Evolutionary conservation across 2,329 filamentous ascomycete genomes (phyloP).

Genomic region (Monilinia polystroma): DNA sequence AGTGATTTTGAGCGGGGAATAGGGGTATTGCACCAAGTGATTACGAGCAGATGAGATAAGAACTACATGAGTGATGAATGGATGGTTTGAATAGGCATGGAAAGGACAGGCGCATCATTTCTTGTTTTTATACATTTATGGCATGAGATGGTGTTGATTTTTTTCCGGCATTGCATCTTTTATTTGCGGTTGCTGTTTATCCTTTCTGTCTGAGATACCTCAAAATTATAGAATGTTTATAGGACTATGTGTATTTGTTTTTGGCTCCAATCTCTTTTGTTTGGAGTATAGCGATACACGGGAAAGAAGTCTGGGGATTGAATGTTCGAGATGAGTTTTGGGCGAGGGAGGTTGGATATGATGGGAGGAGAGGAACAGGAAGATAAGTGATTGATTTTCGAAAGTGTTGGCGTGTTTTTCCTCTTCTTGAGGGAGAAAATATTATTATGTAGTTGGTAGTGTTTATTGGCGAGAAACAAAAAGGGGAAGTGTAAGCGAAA

Average conservation of each 20-base stretch:
- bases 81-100: slow-evolving; percentile 7
- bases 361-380: background rate
- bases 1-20: background rate
- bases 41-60: slow-evolving; percentile 18
- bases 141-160: slow-evolving; percentile 12
- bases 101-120: slow-evolving; percentile 16
- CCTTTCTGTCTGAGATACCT: background rate
- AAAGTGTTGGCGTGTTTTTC: background rate
- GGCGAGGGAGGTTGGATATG: background rate
- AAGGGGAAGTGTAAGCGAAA: background rate
- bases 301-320: background rate
- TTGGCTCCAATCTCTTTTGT: slow-evolving; percentile 4
- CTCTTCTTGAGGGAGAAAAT: no score
- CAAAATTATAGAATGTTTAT: slow-evolving; percentile 17
- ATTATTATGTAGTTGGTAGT: background rate
- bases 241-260: slow-evolving; percentile 17
- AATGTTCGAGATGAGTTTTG: background rate
- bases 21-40: slow-evolving; percentile 2
- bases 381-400: background rate
- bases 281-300: slow-evolving; percentile 9
- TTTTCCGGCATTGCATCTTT: slow-evolving; percentile 4
- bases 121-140: slow-evolving; percentile 12
- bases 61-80: slow-evolving; percentile 6
- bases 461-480: background rate
- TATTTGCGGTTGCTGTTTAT: background rate